Percentiles rank a stretch among this genome's conserved stretches.
phyloP scores from a whole-genome alignment of 805 yeast genomes.

The Lachancea nothofagi region DNA sequence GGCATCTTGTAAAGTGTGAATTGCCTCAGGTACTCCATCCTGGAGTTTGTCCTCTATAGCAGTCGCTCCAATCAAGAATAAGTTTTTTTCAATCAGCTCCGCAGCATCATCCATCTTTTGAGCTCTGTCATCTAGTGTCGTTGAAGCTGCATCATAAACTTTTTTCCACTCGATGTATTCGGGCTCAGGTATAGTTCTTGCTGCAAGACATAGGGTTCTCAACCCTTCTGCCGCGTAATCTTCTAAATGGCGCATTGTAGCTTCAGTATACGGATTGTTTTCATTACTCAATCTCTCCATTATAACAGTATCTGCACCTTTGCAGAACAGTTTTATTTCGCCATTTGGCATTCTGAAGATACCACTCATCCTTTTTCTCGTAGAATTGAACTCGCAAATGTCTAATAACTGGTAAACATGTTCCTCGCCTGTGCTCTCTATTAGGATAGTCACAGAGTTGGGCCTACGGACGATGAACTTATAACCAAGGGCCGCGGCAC shows the following conservation, averaged over 20 bases:
- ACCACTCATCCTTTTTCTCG: constrained; percentile 96
- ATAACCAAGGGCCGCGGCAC: constrained; percentile 87
- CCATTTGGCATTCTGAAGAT: constrained; percentile 94
- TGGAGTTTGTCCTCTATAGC: constrained; percentile 97
- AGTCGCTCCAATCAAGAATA: constrained; percentile 88
- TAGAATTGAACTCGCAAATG: constrained; percentile 94
- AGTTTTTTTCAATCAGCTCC: constrained; percentile 73
- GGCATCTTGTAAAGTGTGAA: constrained; percentile 89
- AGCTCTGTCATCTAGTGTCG: constrained; percentile 69
- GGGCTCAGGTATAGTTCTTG: constrained; percentile 67
- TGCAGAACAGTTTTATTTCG: constrained; percentile 76
- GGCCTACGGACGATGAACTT: constrained; percentile 83
- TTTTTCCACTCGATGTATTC: constrained; percentile 72
- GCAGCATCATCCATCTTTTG: constrained; percentile 83
- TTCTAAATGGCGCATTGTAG: constrained; percentile 82
- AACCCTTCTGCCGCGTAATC: constrained; percentile 96
- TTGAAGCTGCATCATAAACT: constrained; percentile 71
- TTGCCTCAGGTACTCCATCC: constrained; percentile 98
- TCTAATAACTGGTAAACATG: constrained; percentile 72
- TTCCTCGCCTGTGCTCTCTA: constrained; percentile 43
- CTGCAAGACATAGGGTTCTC: constrained; percentile 89
- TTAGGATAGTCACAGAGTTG: constrained; percentile 62
- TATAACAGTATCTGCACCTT: constrained; percentile 97
- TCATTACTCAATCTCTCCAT: constrained; percentile 69
- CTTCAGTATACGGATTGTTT: constrained; percentile 71